These are phyloP conservation scores for Diplodia seriata DNA, from an alignment of 2,329 filamentous ascomycete genomes.

Conservation along the genomic window DNA sequence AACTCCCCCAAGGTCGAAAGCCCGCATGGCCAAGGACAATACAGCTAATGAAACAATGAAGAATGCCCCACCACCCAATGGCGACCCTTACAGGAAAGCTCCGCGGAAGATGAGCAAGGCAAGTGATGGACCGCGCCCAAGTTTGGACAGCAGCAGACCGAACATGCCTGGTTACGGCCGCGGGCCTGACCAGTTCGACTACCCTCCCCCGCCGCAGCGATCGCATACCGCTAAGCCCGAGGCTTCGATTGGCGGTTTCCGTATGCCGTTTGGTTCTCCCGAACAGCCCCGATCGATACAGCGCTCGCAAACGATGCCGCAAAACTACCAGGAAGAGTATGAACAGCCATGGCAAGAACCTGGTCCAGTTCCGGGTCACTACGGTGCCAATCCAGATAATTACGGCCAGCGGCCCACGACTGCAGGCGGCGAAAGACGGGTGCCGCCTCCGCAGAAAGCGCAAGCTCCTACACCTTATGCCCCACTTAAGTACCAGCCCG, in stretches of 20 bases:
- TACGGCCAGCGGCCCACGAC: slow-evolving; percentile 48
- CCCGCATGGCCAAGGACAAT: slow-evolving; percentile 42
- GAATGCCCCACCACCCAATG: slow-evolving; percentile 27
- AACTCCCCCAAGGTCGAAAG: slow-evolving; percentile 39
- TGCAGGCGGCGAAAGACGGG: slow-evolving; percentile 38
- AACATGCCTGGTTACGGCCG: slow-evolving; percentile 16
- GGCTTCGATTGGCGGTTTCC: slow-evolving; percentile 21
- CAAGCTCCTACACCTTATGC: slow-evolving; percentile 19
- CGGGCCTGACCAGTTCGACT: slow-evolving; percentile 35
- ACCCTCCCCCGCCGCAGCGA: slow-evolving; percentile 32
- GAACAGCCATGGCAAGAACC: slow-evolving; percentile 45
- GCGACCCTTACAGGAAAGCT: slow-evolving; percentile 25
- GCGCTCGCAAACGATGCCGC: slow-evolving; percentile 49
- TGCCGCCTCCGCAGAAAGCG: neutral
- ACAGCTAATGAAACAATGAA: slow-evolving; percentile 47
- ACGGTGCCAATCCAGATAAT: slow-evolving; percentile 46
- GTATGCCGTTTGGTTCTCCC: slow-evolving; percentile 30
- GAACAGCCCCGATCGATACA: slow-evolving; percentile 36
- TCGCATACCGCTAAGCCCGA: slow-evolving; percentile 27
- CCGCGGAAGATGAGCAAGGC: slow-evolving; percentile 32
- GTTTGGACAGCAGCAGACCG: slow-evolving; percentile 21
- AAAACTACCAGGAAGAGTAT: slow-evolving; percentile 39
- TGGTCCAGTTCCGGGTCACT: slow-evolving; percentile 45
- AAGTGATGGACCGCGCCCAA: slow-evolving; percentile 26
- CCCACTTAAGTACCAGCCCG: slow-evolving; percentile 35